Evolutionary conservation across 768 basidiomycete genomes (phyloP), one percentile per base, ranked within the genome.

Genomic region (Cystofilobasidium bisporidii): DNA sequence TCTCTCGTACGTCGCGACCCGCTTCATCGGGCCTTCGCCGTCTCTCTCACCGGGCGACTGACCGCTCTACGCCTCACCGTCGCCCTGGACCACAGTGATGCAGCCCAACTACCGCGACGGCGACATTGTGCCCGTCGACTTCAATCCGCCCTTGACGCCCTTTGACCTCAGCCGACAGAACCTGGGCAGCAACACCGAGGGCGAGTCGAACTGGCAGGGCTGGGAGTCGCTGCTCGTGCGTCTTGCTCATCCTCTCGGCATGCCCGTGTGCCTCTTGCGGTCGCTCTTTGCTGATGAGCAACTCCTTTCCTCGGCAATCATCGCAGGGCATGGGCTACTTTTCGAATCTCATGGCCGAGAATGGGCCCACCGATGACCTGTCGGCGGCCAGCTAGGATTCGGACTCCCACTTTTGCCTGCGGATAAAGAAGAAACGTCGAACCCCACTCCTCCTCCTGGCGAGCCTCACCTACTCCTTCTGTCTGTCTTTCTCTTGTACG

Each of bases 191-290:
- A 56, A 56, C 30, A 56, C 53, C 28, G 53, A 56, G 30, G 53
- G 53, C 26, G 53, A 56, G 30, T 30, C 28, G 4, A 32, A 28
- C 30, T 56, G 53, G 53, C 53, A 56, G 53, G 53, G 53, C 53
- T 56, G 53, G 53, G 53, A 56, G 53, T 56, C 53, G 53, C 30
- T 56, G 12, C 53, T 56, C 53, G 53, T 56, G 14, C 53, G 53
- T 32, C 28, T 43, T 43, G 43, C 43, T 15, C 5, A 11, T 43
- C 4, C 20, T 43, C 43, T 17, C 43, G 43, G 17, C 40, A 41
- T 41, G 9, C 40, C 40, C 40, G 40, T 17, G 40, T 41, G 17
- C 40, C 40, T 15, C 8, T 43, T 36, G 36, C 36, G 36, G n/a
- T n/a, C n/a, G n/a, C n/a, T 12, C 36, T 36, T 36, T 36, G 36